A percentile compares a stretch with the other conserved stretches of the same genome.
These are phyloP conservation scores for Colletotrichum cordylinicola DNA, from an alignment of 2,329 filamentous ascomycete species.

Conservation along the genomic window DNA sequence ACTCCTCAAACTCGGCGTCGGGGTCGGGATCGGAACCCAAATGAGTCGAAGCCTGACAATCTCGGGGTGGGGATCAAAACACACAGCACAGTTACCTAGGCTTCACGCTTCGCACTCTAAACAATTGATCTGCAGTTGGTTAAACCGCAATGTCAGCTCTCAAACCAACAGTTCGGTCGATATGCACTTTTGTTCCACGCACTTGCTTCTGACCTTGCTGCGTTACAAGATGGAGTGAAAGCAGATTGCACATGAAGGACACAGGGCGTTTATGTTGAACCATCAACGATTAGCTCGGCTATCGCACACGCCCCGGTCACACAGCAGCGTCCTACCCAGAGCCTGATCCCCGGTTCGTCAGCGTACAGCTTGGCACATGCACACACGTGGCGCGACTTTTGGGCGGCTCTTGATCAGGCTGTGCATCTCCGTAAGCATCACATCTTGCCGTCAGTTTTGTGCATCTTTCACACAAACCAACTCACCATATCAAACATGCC, in stretches of 20 bases:
- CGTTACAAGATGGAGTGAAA: neutral
- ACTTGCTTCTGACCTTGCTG: neutral
- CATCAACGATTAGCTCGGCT: neutral
- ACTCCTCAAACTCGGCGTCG: neutral
- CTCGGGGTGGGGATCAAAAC: neutral
- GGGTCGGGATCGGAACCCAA: neutral
- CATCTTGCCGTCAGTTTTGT: neutral
- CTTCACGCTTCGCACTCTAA: neutral
- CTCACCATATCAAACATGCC: neutral
- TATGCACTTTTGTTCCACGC: neutral
- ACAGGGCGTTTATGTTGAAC: neutral
- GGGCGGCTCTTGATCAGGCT: neutral
- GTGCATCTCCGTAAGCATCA: neutral
- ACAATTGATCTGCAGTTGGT: neutral
- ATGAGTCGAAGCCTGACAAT: neutral
- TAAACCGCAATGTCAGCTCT: neutral
- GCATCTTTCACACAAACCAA: neutral
- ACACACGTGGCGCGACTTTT: neutral
- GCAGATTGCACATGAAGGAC: neutral
- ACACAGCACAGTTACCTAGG: neutral
- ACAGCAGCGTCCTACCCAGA: neutral
- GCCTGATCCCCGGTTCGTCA: neutral
- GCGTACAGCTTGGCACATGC: neutral
- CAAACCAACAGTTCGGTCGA: neutral
- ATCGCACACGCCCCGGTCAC: neutral